Conservation (phyloP, 352 stramenopile genomes). For the Phytophthora foliorum region DNA sequence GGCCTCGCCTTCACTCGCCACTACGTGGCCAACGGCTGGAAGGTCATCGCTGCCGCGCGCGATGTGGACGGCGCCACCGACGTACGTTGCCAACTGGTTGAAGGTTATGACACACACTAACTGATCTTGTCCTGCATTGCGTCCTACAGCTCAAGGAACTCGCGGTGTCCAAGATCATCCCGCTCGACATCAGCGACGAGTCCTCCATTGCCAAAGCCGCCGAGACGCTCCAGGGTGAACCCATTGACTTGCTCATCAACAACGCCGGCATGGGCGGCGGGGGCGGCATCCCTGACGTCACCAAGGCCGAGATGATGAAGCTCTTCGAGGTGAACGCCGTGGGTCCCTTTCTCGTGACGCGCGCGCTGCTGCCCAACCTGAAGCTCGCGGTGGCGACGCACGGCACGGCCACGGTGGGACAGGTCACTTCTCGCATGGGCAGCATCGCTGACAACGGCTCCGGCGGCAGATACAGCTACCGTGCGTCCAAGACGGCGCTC, state of each 20-base stretch:
- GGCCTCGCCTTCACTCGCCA: constrained; percentile 58
- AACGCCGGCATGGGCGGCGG: constrained; percentile 62
- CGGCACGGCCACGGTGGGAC: constrained; percentile 47
- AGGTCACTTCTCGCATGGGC: constrained; percentile 61
- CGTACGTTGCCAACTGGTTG: constrained; percentile 19
- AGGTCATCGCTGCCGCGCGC: constrained; percentile 60
- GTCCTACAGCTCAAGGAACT: constrained; percentile 36
- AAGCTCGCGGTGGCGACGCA: constrained; percentile 42
- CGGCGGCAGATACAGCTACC: constrained; percentile 65
- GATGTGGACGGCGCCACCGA: constrained; percentile 48
- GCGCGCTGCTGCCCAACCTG: constrained; percentile 56
- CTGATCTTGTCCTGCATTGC: constrained; percentile 11
- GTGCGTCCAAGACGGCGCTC: constrained; percentile 73
- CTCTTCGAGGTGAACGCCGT: constrained; percentile 75
- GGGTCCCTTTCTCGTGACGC: constrained; percentile 66
- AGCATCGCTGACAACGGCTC: constrained; percentile 53
- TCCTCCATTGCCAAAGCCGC: constrained; percentile 49
- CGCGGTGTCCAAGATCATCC: constrained; percentile 36
- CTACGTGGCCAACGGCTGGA: constrained; percentile 55
- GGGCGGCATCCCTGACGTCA: constrained; percentile 44
- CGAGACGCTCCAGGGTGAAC: constrained; percentile 47
- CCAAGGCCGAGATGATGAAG: constrained; percentile 58
- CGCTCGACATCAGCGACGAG: constrained; percentile 43
- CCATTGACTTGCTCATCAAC: constrained; percentile 73
- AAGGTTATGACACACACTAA: neutral